Evolutionary conservation across 2,329 filamentous ascomycete genomes (phyloP), one percentile per base, ranked within the genome.

Genomic region (Xylaria polymorpha): DNA sequence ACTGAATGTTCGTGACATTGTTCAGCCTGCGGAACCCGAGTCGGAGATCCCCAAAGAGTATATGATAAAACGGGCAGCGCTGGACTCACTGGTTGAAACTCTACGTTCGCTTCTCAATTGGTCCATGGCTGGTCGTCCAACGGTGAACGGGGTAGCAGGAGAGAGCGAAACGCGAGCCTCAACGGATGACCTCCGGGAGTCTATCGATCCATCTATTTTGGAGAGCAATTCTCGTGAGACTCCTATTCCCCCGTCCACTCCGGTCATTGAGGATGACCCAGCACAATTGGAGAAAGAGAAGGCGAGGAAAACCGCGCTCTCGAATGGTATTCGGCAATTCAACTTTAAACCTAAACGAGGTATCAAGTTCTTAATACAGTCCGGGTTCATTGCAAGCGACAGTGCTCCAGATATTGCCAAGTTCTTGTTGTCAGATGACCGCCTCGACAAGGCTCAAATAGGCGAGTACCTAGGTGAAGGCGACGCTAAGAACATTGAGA

Each of bases 261-360:
- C 90, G 22, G 83, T 90, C 2, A 81, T 89, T 3, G 94, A 98
- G 66, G 97, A 99, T 77, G 96, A 99, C 76, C 95, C 95, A 0
- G 94, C 90, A 71, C 92, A 98, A 75, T 85, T 99, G n/a, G 96
- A 98, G 77, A 97, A 92, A 80, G 94, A 94, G 65, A 98, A 98
- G 82, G 93, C 94, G 69, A 88, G 92, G 71, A 99, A 99, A 82
- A 98, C 94, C 7, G 96, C 96, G 0, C 83, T 98, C 69, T 92
- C 91, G 61, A 96, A 97, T 75, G 95, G 92, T 1, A 92, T 98
- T 64, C 90, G 91, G 59, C 92, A 94, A 71, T 99, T 99, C 86
- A 99, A 99, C 79, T 98, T 95, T 85, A 99, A 99, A 80, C 94
- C 97, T 0, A 99, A 99, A 81, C 90, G 92, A 68, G 97, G 96